phyloP scores from a whole-genome alignment of 2,329 filamentous ascomycete species.

The Dissoconium aciculare region DNA sequence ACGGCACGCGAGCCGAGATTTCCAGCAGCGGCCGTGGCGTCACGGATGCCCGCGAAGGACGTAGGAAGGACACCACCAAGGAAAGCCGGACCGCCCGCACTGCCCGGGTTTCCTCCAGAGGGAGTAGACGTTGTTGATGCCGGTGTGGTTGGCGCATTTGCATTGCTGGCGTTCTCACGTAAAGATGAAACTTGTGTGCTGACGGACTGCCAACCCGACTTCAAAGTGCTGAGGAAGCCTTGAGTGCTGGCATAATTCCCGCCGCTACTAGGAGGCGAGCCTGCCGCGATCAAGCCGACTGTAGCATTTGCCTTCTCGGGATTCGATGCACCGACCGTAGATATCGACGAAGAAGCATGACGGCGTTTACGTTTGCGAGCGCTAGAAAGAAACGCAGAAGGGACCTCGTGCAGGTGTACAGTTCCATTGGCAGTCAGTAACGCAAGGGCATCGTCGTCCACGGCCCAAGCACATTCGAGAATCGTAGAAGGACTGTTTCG shows the following conservation, averaged over 20 bases:
- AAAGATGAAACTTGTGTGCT: slow-evolving; percentile 22
- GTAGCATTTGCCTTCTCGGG: slow-evolving; percentile 22
- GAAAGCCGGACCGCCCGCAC: not conserved
- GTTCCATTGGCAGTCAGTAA: slow-evolving; percentile 93
- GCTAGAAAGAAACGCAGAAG: slow-evolving; percentile 30
- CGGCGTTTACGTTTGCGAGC: slow-evolving; percentile 16
- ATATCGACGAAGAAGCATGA: slow-evolving; percentile 2
- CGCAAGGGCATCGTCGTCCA: slow-evolving; percentile 66
- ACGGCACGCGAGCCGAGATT: slow-evolving; percentile 54
- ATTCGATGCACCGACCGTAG: slow-evolving; percentile 1
- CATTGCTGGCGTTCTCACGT: slow-evolving; percentile 7
- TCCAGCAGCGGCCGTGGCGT: slow-evolving; percentile 25
- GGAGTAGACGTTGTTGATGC: slow-evolving; percentile 10
- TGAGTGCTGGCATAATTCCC: too few species aligned
- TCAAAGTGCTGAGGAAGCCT: slow-evolving; percentile 18
- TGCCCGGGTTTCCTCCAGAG: not conserved
- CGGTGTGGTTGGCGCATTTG: slow-evolving; percentile 6
- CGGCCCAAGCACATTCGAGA: slow-evolving; percentile 78
- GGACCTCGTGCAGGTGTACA: slow-evolving; percentile 80
- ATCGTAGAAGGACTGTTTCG: slow-evolving; percentile 85
- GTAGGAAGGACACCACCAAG: slow-evolving; percentile 15
- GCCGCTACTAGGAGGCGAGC: slow-evolving; percentile 18
- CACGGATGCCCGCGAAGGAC: slow-evolving; percentile 21
- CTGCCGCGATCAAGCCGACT: slow-evolving; percentile 20
- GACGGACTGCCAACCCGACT: slow-evolving; percentile 29